These are phyloP conservation scores for Thinopyrum elongatum DNA, from an alignment of 176 grass and related monocot species.

Conservation along the genomic window DNA sequence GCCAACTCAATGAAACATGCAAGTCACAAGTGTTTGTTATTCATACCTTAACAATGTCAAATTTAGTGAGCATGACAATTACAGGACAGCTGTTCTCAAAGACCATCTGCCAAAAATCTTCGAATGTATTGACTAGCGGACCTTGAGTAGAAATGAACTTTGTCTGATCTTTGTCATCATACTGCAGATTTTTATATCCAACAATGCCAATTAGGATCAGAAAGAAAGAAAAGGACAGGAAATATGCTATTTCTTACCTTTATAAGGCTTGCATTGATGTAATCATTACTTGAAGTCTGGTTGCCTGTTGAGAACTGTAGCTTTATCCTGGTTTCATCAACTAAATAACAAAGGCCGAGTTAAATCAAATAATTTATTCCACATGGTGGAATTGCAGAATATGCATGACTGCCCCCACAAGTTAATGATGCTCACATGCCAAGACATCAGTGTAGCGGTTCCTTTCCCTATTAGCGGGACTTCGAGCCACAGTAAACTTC, in stretches of 20 bases:
- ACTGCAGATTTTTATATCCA: slow-evolving; percentile 29
- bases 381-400: background rate
- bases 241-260: slow-evolving; percentile 35
- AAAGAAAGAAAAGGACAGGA: slow-evolving; percentile 1
- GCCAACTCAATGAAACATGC: slow-evolving; percentile 14
- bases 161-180: slow-evolving; percentile 20
- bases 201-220: background rate
- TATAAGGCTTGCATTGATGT: slow-evolving; percentile 94
- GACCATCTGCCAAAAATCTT: slow-evolving; percentile 98
- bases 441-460: slow-evolving; percentile 90
- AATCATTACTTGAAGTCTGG: slow-evolving; percentile 41
- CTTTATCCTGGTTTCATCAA: slow-evolving; percentile 54
- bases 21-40: background rate
- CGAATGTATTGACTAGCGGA: slow-evolving; percentile 63
- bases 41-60: slow-evolving; percentile 68
- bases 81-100: slow-evolving; percentile 70
- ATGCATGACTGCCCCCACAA: slow-evolving; percentile 11
- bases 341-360: slow-evolving; percentile 32
- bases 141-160: slow-evolving; percentile 94
- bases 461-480: slow-evolving; percentile 55
- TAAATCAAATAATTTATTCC: background rate
- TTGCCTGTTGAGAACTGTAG: slow-evolving; percentile 29
- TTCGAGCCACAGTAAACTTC: slow-evolving; percentile 48
- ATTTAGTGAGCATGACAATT: slow-evolving; percentile 88
- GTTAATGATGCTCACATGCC: slow-evolving; percentile 60